Evolutionary conservation across 192 early-diverging fungal species (phyloP).

Genomic region (Coemansia sp.): DNA sequence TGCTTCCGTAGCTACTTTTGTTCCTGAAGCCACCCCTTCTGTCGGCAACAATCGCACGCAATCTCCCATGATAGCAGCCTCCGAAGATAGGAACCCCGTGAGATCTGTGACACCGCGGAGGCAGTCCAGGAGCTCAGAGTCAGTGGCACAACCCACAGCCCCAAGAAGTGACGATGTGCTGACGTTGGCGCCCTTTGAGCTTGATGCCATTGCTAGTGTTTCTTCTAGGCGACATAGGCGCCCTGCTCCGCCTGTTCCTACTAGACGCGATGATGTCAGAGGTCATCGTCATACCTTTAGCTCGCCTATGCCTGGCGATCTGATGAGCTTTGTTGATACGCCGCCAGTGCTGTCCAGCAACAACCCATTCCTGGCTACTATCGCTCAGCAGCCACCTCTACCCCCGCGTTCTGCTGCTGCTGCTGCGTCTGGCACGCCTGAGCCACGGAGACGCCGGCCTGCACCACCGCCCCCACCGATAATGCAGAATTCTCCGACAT

Average conservation of each 20-base stretch:
- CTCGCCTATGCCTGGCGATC: neutral
- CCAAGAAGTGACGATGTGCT: constrained; percentile 10
- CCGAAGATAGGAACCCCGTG: neutral
- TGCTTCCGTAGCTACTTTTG: neutral
- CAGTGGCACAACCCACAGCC: constrained; percentile 2
- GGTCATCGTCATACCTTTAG: too few relatives aligned
- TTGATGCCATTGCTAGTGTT: constrained; percentile 43
- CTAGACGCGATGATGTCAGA: too few relatives aligned
- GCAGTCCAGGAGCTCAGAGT: neutral
- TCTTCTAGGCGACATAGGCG: neutral
- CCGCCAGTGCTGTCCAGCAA: neutral
- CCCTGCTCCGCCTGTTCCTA: constrained; percentile 6
- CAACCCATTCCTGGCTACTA: constrained; percentile 15
- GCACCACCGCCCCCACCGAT: constrained; percentile 29
- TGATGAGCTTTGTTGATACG: constrained; percentile 6
- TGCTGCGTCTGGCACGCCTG: neutral
- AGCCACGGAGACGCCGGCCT: constrained; percentile 25
- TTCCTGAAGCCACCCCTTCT: neutral
- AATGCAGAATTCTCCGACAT: neutral
- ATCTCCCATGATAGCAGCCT: neutral
- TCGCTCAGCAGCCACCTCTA: neutral
- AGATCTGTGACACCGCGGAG: neutral
- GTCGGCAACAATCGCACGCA: neutral
- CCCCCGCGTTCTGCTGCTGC: constrained; percentile 1
- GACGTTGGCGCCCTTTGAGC: constrained; percentile 22